phyloP scores from a whole-genome alignment of 352 stramenopile genomes.

The Vaucheria bursata region DNA sequence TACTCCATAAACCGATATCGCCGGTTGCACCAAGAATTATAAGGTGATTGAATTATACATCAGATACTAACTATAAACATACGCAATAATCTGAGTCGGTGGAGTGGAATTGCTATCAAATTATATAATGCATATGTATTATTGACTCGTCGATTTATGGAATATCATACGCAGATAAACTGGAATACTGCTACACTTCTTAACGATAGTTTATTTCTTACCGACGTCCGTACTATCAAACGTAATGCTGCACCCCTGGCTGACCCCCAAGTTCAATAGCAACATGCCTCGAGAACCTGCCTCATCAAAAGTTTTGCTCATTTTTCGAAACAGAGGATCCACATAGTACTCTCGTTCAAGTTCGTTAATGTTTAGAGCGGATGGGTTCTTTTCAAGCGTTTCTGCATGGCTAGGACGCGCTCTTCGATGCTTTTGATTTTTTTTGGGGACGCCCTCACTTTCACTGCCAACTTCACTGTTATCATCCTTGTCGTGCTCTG shows the following conservation, averaged over 20 bases:
- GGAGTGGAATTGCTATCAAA: no score
- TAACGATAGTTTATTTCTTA: no score
- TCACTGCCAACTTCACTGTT: not conserved
- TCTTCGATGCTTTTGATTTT: no score
- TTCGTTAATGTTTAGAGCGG: constrained; percentile 34
- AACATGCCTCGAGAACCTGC: constrained; percentile 79
- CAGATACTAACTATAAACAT: no score
- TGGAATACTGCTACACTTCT: no score
- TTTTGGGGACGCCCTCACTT: not conserved
- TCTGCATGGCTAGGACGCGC: constrained; percentile 42
- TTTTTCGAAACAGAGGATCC: constrained; percentile 81
- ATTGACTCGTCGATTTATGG: no score
- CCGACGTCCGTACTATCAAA: constrained; percentile 14
- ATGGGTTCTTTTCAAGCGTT: constrained; percentile 73
- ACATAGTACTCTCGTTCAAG: constrained; percentile 71
- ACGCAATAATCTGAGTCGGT: no score
- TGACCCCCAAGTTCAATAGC: constrained; percentile 66
- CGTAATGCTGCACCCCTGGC: constrained; percentile 33
- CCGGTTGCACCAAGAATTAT: no score
- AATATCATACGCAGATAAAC: no score
- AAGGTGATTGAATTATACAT: no score
- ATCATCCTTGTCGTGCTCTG: not conserved
- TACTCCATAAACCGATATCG: no score
- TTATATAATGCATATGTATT: no score
- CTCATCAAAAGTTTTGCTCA: constrained; percentile 80